Evolutionary conservation across 208 protist genomes (phyloP), one percentile per base, ranked within the genome.

Genomic region (Crithidia fasciculata): DNA sequence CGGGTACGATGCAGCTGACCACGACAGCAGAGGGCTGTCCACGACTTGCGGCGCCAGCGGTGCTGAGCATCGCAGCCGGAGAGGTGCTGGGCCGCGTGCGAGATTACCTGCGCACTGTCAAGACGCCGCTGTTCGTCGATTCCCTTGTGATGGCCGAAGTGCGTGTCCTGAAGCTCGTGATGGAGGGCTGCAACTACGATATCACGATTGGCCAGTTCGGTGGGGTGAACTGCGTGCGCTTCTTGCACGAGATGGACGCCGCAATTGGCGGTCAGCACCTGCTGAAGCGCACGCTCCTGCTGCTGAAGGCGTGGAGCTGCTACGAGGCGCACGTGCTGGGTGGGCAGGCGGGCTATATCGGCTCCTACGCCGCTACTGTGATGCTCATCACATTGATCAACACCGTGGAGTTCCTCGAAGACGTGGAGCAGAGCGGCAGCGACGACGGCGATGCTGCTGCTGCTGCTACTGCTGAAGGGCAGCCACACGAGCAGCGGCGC

Each of bases 361-460:
- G 90, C 61, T 95, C 93, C 40, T 98, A 97, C 78, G 86, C 91
- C 0, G 83, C 94, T 5, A 98, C 93, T 8, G 82, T 96, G 19
- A 93, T 98, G 92, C 90, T 98, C 19, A 92, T 98, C 63, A 78
- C 92, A 9, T 87, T 98, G 72, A 58, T 97, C 18, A 95, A 97
- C 76, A 91, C 88, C 12, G 83, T 96, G 39, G 86, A 95, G 76
- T 95, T 95, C 56, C 65, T 95, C 52, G 91, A 95, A 69, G 91
- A 95, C 69, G 72, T 86, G 3, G 78, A 83, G 43, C 40, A 66
- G 9, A 62, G 19, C 62, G 2, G 36, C 18, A 8, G 9, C 12
- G 15, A 47, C 60, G 28, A 28, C 28, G 28, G 28, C 28, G 28
- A 28, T 28, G 28, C 28, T 28, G 28, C 28, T 28, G 28, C 28